Percentiles rank a stretch among this genome's conserved stretches.
Evolutionary conservation across 164 flowering plant species (phyloP).

Genomic region (Amborella trichopoda): DNA sequence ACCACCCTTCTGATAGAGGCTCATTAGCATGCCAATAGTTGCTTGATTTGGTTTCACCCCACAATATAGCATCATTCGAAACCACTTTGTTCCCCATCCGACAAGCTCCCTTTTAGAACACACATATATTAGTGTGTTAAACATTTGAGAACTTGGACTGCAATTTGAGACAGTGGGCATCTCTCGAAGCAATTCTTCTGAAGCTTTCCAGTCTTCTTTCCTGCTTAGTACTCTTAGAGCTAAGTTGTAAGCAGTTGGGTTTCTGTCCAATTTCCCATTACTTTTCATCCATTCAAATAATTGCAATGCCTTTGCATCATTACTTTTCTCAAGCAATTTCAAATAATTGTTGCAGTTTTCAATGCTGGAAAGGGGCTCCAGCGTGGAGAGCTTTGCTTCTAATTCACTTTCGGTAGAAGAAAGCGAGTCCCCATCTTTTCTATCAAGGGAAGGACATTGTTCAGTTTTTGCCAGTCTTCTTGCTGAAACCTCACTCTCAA

Average conservation of each 20-base stretch:
- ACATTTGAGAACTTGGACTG: slow-evolving; percentile 42
- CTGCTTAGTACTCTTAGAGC: slow-evolving; percentile 53
- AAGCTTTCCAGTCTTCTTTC: slow-evolving; percentile 53
- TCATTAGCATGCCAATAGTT: slow-evolving; percentile 87
- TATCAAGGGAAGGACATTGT: too few relatives aligned
- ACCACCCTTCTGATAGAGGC: slow-evolving; percentile 63
- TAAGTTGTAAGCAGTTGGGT: slow-evolving; percentile 44
- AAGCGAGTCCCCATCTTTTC: slow-evolving; percentile 4
- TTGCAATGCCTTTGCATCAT: slow-evolving; percentile 27
- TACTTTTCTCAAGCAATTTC: slow-evolving; percentile 37
- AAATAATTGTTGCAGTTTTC: slow-evolving; percentile 43
- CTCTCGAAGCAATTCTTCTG: slow-evolving; percentile 41
- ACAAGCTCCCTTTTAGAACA: slow-evolving; percentile 44
- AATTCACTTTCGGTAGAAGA: slow-evolving; percentile 17
- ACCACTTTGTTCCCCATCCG: slow-evolving; percentile 57
- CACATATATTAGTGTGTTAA: slow-evolving; percentile 63
- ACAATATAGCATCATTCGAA: slow-evolving; percentile 57
- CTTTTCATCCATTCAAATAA: slow-evolving; percentile 76
- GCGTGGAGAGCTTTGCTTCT: slow-evolving; percentile 18
- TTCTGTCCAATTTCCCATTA: slow-evolving; percentile 51
- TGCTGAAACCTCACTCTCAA: too few relatives aligned
- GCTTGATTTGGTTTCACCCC: slow-evolving; percentile 62
- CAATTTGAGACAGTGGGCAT: slow-evolving; percentile 23
- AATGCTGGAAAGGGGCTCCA: slow-evolving; percentile 29
- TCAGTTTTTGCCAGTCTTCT: too few relatives aligned